Evolutionary conservation across 495 filamentous ascomycete genomes (phyloP).

Genomic region (Corynascus novoguineensis): DNA sequence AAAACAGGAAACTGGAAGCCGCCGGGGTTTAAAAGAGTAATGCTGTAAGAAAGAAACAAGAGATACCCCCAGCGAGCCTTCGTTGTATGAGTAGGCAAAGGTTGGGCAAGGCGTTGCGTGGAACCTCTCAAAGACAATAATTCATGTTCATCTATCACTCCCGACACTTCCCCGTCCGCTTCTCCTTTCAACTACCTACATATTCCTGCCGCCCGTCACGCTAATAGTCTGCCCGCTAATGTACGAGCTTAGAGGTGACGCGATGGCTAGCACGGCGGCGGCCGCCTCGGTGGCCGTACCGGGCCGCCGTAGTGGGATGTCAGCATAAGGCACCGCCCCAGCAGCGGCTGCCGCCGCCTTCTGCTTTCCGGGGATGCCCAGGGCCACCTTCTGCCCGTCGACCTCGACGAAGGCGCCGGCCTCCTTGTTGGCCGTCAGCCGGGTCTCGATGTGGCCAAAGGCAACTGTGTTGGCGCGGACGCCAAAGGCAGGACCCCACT

Average conservation of each 20-base stretch:
- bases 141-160: background rate
- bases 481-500: conserved; percentile 82
- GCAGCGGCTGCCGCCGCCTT: conserved; percentile 20
- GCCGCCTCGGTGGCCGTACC: conserved; percentile 77
- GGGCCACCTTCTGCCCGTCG: conserved; percentile 67
- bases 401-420: conserved; percentile 70
- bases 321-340: conserved; percentile 43
- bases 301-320: conserved; percentile 72
- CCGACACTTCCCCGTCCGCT: background rate
- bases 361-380: conserved; percentile 63
- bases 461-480: conserved; percentile 79
- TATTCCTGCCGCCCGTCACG: conserved; percentile 79
- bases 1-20: background rate
- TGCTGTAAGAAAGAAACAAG: too few relatives aligned
- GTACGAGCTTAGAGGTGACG: conserved; percentile 73
- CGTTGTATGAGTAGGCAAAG: conserved; percentile 12
- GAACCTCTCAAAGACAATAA: background rate
- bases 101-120: conserved; percentile 19
- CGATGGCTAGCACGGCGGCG: conserved; percentile 69
- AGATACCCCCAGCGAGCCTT: background rate
- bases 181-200: conserved; percentile 46
- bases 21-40: background rate
- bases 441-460: conserved; percentile 72
- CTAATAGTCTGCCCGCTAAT: conserved; percentile 78
- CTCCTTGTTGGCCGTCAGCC: conserved; percentile 76